Evolutionary conservation across 2,329 filamentous ascomycete species (phyloP).

Genomic region (Fusarium irregulare): DNA sequence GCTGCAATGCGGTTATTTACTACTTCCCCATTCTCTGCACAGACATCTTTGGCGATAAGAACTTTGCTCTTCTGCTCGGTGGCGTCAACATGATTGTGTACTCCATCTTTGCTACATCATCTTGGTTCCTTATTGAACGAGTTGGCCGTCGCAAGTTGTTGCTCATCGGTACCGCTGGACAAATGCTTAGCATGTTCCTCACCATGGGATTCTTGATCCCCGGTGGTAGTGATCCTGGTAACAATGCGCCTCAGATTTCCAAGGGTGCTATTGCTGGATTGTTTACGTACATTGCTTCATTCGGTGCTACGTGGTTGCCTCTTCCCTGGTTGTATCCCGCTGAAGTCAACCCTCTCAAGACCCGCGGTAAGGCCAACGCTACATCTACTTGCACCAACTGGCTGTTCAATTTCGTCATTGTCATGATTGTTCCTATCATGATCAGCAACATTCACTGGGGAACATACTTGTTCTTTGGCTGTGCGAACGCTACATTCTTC

Average conservation of each 20-base stretch:
- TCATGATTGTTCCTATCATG: conserved; percentile 74
- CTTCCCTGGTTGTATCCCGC: conserved; percentile 71
- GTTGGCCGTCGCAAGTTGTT: conserved; percentile 60
- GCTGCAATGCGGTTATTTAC: conserved; percentile 70
- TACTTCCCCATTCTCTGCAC: conserved; percentile 71
- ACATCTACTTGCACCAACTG: conserved; percentile 73
- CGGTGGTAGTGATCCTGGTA: conserved; percentile 59
- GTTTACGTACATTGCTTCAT: conserved; percentile 76
- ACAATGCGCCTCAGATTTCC: conserved; percentile 61
- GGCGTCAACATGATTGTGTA: conserved; percentile 66
- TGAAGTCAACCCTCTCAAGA: conserved; percentile 64
- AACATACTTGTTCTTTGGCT: conserved; percentile 62
- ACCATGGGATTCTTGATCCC: conserved; percentile 75
- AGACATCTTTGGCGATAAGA: conserved; percentile 47
- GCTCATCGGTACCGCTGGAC: conserved; percentile 58
- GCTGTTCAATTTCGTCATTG: conserved; percentile 60
- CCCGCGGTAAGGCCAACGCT: conserved; percentile 59
- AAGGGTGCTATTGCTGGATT: conserved; percentile 76
- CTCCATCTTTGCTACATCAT: conserved; percentile 64
- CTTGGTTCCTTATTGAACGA: conserved; percentile 65
- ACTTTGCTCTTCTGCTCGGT: conserved; percentile 63
- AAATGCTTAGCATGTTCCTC: conserved; percentile 68
- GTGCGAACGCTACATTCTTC: conserved; percentile 63
- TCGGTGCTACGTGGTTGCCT: conserved; percentile 73
- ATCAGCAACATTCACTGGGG: conserved; percentile 68